Evolutionary conservation across 306 rosid genomes (phyloP).

Genomic region (Corylus americana): DNA sequence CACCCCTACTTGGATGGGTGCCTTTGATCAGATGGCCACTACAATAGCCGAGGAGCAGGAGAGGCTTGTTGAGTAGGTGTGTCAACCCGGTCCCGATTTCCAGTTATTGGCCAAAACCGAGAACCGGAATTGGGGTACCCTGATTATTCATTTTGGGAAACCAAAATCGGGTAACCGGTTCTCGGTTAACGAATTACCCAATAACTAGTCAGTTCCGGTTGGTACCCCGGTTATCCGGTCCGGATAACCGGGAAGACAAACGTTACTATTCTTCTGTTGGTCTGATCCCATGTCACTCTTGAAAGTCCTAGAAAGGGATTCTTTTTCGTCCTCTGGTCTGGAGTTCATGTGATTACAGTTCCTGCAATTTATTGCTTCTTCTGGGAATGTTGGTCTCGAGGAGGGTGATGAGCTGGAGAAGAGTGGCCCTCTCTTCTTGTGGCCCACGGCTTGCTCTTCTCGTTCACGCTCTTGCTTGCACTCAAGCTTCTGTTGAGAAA

Average conservation of each 20-base stretch:
- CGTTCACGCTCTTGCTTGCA: conserved; percentile 66
- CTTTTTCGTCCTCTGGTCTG: not conserved
- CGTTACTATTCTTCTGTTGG: not conserved
- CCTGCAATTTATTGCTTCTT: conserved; percentile 1
- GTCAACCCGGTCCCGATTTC: no score
- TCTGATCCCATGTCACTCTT: conserved; percentile 20
- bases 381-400: conserved; percentile 53
- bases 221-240: no score
- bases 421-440: conserved; percentile 62
- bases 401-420: conserved; percentile 81
- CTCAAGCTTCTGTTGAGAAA: conserved; percentile 27
- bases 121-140: no score
- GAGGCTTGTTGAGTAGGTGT: no score
- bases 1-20: no score
- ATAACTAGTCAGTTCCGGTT: no score
- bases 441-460: conserved; percentile 68
- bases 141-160: no score
- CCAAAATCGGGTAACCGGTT: no score
- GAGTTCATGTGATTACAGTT: not conserved
- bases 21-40: no score
- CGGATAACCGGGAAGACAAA: not conserved
- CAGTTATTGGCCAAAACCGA: no score
- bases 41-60: no score
- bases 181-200: no score
- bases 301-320: conserved; percentile 39